Evolutionary conservation across 163 green algal genomes (phyloP), one percentile per base, ranked within the genome.

Genomic region (Chloromonas sp.): DNA sequence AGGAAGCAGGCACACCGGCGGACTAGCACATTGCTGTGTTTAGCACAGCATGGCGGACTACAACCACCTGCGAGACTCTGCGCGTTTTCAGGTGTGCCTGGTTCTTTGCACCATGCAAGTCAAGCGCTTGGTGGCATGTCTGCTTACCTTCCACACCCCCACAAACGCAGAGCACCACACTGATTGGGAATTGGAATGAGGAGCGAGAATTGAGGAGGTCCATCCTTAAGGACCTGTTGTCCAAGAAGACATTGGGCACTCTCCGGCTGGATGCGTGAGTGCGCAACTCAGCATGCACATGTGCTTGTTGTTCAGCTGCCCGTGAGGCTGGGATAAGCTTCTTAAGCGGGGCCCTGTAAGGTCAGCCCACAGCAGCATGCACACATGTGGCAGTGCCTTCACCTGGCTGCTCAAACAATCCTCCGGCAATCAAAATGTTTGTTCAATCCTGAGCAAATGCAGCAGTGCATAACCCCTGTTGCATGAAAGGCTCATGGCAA

Each of bases 151-250:
- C 36, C 36, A 36, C 36, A 36, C 36, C 36, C 36, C 36, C 36
- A 11, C 66, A 11, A 5, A 74, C 66, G 66, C 66, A 82, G 79
- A 71, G 58, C 59, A 58, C 59, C 59, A 36, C 59, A n/a, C 3
- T 91, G 1, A 84, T 93, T 71, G 90, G 90, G 0, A 93, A 93
- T 79, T 93, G 87, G 85, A 85, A 78, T 1, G 91, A 92, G 78
- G 91, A 94, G n/a, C 60, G 89, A 8, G 91, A 91, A 80, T 83
- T 92, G 58, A 84, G 90, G 70, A 14, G 84, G 66, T 87, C 88
- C 0, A 81, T 87, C 3, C 80, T 93, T 0, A 92, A 92, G 81
- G 87, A 91, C 8, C 85, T 92, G 5, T 59, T 93, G 14, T 66
- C 87, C 0, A 89, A 87, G 80, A 90, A 86, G 60, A 83, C 74